These are phyloP conservation scores for Heliocybe sulcata DNA, from an alignment of 1,284 basidiomycete species.

Conservation along the genomic window DNA sequence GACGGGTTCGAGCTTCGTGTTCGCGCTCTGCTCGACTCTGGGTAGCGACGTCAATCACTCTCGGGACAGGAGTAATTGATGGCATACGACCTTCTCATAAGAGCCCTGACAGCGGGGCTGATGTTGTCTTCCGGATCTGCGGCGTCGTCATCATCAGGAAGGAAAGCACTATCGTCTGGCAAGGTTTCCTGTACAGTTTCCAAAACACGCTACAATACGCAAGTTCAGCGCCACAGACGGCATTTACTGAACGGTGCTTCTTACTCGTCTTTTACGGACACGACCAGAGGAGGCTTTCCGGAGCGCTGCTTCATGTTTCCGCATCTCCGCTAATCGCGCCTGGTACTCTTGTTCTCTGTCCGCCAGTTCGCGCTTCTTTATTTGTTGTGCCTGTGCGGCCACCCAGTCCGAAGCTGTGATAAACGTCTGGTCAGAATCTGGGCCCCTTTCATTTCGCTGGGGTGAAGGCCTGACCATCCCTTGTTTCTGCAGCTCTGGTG, in stretches of 20 bases:
- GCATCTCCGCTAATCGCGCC: slow-evolving; percentile 50
- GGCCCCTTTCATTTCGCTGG: no score
- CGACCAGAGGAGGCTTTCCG: slow-evolving; percentile 22
- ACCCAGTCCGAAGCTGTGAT: slow-evolving; percentile 72
- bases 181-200: slow-evolving; percentile 18
- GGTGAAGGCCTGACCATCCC: neutral
- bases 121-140: slow-evolving; percentile 46
- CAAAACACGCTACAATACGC: slow-evolving; percentile 19
- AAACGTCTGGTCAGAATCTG: neutral
- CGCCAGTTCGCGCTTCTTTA: slow-evolving; percentile 56
- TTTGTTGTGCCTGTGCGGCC: slow-evolving; percentile 65
- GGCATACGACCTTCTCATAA: slow-evolving; percentile 68
- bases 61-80: neutral
- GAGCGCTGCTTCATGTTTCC: slow-evolving; percentile 43
- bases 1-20: slow-evolving; percentile 32
- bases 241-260: slow-evolving; percentile 15
- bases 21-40: neutral
- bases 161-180: slow-evolving; percentile 46
- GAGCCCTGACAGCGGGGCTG: slow-evolving; percentile 70
- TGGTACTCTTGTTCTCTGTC: slow-evolving; percentile 58
- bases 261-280: slow-evolving; percentile 53
- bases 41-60: neutral
- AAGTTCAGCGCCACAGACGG: neutral
- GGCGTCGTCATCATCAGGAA: slow-evolving; percentile 43
- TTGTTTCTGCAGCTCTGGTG: slow-evolving; percentile 29